Percentiles rank a stretch among this genome's conserved stretches.
phyloP scores from a whole-genome alignment of 2,329 filamentous ascomycete species.

The Fusarium nurragi region DNA sequence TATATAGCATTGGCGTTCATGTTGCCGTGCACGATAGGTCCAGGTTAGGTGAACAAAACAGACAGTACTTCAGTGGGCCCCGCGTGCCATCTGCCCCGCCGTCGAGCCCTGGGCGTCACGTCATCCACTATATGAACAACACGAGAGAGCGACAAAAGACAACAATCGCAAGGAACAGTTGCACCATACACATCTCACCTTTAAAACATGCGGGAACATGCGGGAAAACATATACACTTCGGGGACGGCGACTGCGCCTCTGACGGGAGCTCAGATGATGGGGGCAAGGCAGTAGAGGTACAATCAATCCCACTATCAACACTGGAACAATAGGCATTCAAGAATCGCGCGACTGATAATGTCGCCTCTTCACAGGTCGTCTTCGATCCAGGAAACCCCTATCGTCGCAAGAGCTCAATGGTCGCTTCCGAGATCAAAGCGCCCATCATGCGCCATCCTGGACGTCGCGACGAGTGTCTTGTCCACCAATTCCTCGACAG shows the following conservation, averaged over 20 bases:
- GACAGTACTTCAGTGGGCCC: slow-evolving; percentile 17
- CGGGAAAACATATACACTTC: slow-evolving; percentile 41
- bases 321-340: background rate
- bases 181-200: background rate
- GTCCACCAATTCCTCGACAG: slow-evolving; percentile 72
- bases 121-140: slow-evolving; percentile 23
- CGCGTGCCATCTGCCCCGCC: slow-evolving; percentile 24
- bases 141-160: slow-evolving; percentile 7
- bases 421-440: slow-evolving; percentile 59
- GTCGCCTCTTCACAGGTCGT: slow-evolving; percentile 58
- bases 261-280: slow-evolving; percentile 62
- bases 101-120: slow-evolving; percentile 25
- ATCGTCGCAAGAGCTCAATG: slow-evolving; percentile 73
- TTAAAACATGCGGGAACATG: slow-evolving; percentile 31
- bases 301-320: slow-evolving; percentile 6
- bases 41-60: too few relatives aligned
- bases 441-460: slow-evolving; percentile 45
- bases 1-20: too few relatives aligned
- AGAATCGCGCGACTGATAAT: slow-evolving; percentile 10
- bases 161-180: slow-evolving; percentile 1
- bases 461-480: slow-evolving; percentile 64
- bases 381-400: slow-evolving; percentile 68
- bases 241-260: slow-evolving; percentile 50
- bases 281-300: slow-evolving; percentile 61
- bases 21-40: too few relatives aligned